Percentiles rank a stretch among this genome's conserved stretches.
These are phyloP conservation scores for Penicillium goetzii DNA, from an alignment of 495 filamentous ascomycete genomes.

Conservation along the genomic window DNA sequence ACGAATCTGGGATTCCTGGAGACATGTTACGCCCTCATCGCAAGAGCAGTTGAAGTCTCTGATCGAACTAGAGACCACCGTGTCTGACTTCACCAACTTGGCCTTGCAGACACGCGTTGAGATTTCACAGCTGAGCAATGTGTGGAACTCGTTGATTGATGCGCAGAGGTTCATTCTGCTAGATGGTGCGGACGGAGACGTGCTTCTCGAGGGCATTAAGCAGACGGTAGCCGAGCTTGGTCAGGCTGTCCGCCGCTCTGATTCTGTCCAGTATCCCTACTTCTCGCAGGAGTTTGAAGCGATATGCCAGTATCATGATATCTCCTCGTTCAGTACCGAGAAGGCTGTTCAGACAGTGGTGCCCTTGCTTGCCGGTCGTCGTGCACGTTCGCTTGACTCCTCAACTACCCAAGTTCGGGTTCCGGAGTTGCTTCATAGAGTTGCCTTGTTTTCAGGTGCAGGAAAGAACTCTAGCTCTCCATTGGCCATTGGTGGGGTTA, in stretches of 20 bases:
- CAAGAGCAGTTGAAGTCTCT: constrained; percentile 54
- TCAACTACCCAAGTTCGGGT: constrained; percentile 40
- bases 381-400: constrained; percentile 38
- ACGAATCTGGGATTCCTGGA: constrained; percentile 72
- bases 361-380: constrained; percentile 46
- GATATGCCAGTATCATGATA: constrained; percentile 64
- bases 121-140: constrained; percentile 40
- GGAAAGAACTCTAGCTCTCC: constrained; percentile 28
- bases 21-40: constrained; percentile 64
- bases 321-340: constrained; percentile 31
- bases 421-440: constrained; percentile 41
- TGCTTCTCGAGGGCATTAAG: constrained; percentile 52
- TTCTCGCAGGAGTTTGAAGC: constrained; percentile 68
- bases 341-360: constrained; percentile 37
- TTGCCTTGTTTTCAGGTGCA: constrained; percentile 44
- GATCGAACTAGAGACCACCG: constrained; percentile 67
- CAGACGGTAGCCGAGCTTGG: constrained; percentile 61
- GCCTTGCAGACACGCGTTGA: constrained; percentile 49
- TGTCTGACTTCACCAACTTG: constrained; percentile 70
- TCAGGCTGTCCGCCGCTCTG: constrained; percentile 41
- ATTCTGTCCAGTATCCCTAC: constrained; percentile 44
- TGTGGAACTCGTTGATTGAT: constrained; percentile 49
- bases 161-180: constrained; percentile 47
- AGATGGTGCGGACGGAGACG: constrained; percentile 42
- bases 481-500: constrained; percentile 52